A percentile compares a stretch with the other conserved stretches of the same genome.
Evolutionary conservation across 2,329 filamentous ascomycete genomes (phyloP).

Genomic region (Cordyceps militaris): DNA sequence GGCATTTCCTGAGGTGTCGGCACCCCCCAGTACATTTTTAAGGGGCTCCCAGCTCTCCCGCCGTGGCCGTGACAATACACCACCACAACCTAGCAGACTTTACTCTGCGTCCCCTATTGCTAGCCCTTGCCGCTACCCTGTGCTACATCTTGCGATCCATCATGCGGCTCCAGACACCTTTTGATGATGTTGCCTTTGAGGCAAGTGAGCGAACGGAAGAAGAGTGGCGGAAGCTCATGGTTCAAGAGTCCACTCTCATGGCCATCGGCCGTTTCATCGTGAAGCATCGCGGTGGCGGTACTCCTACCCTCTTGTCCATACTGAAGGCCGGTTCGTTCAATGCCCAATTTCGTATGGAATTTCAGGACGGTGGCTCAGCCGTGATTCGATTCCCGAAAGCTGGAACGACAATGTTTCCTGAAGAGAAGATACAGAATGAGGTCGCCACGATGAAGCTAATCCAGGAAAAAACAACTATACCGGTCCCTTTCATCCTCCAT

Average conservation of each 20-base stretch:
- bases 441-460: constrained; percentile 13
- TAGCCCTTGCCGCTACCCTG: not conserved
- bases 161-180: too few species aligned
- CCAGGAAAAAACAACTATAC: constrained; percentile 13
- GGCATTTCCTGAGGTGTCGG: not conserved
- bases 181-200: constrained; percentile 3
- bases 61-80: not conserved
- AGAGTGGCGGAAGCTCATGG: not conserved
- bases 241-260: not conserved
- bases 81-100: not conserved
- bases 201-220: not conserved
- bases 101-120: not conserved
- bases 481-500: constrained; percentile 13
- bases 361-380: constrained; percentile 3
- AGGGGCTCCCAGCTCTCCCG: not conserved
- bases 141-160: not conserved
- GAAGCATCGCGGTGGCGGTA: not conserved
- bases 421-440: constrained; percentile 15
- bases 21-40: not conserved
- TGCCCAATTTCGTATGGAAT: not conserved
- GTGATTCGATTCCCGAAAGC: constrained; percentile 12
- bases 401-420: constrained; percentile 12
- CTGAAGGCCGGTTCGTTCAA: not conserved
- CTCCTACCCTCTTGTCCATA: not conserved
- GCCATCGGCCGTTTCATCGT: constrained; percentile 6